A percentile compares a stretch with the other conserved stretches of the same genome.
These are phyloP conservation scores for Knufia fluminis DNA, from an alignment of 2,329 filamentous ascomycete species.

Conservation along the genomic window DNA sequence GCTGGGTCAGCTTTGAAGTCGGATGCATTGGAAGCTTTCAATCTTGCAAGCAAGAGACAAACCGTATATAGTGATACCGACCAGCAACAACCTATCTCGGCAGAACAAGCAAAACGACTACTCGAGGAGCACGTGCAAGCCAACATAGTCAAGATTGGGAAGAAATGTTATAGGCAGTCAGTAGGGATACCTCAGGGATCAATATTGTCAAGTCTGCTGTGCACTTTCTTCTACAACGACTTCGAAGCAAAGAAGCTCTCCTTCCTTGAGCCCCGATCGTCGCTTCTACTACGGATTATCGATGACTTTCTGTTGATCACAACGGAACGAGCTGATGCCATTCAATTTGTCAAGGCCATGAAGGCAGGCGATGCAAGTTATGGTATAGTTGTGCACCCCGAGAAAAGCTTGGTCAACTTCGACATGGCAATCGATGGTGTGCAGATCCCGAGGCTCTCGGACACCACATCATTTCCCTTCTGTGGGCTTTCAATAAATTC, in stretches of 20 bases:
- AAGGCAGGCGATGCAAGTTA: conserved; percentile 68
- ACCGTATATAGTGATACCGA: conserved; percentile 70
- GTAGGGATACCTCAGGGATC: conserved; percentile 89
- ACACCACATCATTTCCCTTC: conserved; percentile 62
- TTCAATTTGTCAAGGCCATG: conserved; percentile 69
- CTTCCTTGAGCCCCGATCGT: conserved; percentile 51
- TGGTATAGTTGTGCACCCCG: conserved; percentile 65
- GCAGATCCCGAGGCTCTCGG: conserved; percentile 42
- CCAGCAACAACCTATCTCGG: conserved; percentile 48
- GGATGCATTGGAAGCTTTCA: conserved; percentile 10
- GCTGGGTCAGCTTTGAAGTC: conserved; percentile 5
- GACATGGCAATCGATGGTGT: conserved; percentile 49
- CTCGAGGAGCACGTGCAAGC: conserved; percentile 69
- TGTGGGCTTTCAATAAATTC: conserved; percentile 75
- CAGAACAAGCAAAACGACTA: conserved; percentile 56
- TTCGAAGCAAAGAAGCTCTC: conserved; percentile 61
- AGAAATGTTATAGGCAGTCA: conserved; percentile 79
- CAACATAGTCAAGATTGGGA: conserved; percentile 82
- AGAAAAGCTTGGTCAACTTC: conserved; percentile 83
- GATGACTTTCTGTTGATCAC: conserved; percentile 93
- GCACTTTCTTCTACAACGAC: conserved; percentile 92
- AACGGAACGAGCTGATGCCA: conserved; percentile 55
- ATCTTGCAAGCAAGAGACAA: conserved; percentile 35
- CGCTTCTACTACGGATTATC: conserved; percentile 68
- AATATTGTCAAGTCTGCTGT: conserved; percentile 73